Conservation (phyloP, 371 early-diverging fungal genomes). For the Apophysomyces variabilis region DNA sequence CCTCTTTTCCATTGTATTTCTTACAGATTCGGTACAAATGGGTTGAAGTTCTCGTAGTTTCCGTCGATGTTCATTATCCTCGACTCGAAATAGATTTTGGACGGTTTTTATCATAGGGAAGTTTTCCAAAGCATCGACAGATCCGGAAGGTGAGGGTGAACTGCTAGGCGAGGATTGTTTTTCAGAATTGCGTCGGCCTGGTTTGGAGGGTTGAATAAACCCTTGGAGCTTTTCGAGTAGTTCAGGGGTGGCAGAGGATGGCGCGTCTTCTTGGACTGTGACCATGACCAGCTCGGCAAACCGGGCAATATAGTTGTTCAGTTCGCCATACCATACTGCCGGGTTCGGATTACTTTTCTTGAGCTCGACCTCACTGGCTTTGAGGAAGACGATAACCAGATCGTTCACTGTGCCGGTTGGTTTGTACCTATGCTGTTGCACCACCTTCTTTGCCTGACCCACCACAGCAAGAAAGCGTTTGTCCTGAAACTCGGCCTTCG, state of each 20-base stretch:
- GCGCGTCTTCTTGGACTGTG: conserved; percentile 47
- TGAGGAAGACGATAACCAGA: conserved; percentile 39
- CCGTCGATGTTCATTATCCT: conserved; percentile 38
- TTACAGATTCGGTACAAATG: conserved; percentile 54
- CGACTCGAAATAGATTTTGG: conserved; percentile 47
- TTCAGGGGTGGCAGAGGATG: conserved; percentile 43
- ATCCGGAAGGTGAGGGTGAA: conserved; percentile 19
- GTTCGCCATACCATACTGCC: conserved; percentile 33
- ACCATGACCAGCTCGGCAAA: conserved; percentile 45
- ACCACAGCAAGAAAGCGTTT: conserved; percentile 30
- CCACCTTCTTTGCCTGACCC: conserved; percentile 23
- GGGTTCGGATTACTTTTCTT: conserved; percentile 23
- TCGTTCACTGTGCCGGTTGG: conserved; percentile 46
- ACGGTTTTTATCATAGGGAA: conserved; percentile 52
- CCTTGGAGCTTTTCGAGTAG: conserved; percentile 38
- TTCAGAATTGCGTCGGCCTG: conserved; percentile 22
- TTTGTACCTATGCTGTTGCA: conserved; percentile 38
- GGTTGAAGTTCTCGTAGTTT: conserved; percentile 47
- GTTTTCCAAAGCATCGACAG: conserved; percentile 43
- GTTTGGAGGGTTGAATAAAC: conserved; percentile 29
- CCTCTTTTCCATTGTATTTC: neutral
- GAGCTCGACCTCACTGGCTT: conserved; percentile 37
- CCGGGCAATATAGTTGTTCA: conserved; percentile 34
- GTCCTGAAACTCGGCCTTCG: conserved; percentile 36
- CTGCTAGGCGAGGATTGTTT: conserved; percentile 22